A percentile compares a stretch with the other conserved stretches of the same genome.
These are phyloP conservation scores for Fusarium sp. DNA, from an alignment of 2,329 filamentous ascomycete genomes.

Conservation along the genomic window DNA sequence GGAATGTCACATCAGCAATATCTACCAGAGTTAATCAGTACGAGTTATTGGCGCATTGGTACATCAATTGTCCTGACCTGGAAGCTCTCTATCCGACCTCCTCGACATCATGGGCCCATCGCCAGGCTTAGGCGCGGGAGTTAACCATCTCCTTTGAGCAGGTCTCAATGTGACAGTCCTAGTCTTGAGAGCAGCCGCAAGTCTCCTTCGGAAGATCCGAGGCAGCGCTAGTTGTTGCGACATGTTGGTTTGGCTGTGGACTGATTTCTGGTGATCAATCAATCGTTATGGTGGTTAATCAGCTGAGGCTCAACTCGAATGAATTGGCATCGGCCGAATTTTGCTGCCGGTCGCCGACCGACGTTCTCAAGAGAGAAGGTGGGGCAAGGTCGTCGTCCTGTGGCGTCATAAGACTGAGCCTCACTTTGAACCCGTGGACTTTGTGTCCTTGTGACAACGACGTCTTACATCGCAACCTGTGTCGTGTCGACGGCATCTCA, in stretches of 20 bases:
- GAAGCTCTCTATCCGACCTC: slow-evolving; percentile 72
- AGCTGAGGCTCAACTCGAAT: slow-evolving; percentile 38
- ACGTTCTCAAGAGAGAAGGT: slow-evolving; percentile 6
- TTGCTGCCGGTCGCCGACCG: slow-evolving; percentile 40
- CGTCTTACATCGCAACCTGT: slow-evolving; percentile 12
- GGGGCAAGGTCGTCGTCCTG: slow-evolving; percentile 21
- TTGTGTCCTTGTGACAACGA: slow-evolving; percentile 38
- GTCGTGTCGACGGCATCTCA: neutral
- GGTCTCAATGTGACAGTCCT: slow-evolving; percentile 27
- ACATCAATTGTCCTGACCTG: slow-evolving; percentile 57
- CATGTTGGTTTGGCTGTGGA: slow-evolving; percentile 21
- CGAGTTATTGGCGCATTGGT: neutral
- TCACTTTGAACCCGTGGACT: slow-evolving; percentile 21
- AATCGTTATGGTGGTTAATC: slow-evolving; percentile 19
- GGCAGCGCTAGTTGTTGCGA: slow-evolving; percentile 43
- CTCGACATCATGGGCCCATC: slow-evolving; percentile 74
- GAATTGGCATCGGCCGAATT: slow-evolving; percentile 43
- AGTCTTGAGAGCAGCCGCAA: slow-evolving; percentile 41
- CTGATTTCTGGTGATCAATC: slow-evolving; percentile 8
- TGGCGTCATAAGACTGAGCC: slow-evolving; percentile 48
- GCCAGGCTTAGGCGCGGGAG: slow-evolving; percentile 67
- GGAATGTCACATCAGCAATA: slow-evolving; percentile 59
- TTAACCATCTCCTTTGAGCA: slow-evolving; percentile 59
- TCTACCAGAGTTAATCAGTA: slow-evolving; percentile 46
- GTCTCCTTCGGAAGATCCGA: slow-evolving; percentile 42